Evolutionary conservation across 805 yeast genomes (phyloP).

Genomic region (Helenozyma rhizophorensis): DNA sequence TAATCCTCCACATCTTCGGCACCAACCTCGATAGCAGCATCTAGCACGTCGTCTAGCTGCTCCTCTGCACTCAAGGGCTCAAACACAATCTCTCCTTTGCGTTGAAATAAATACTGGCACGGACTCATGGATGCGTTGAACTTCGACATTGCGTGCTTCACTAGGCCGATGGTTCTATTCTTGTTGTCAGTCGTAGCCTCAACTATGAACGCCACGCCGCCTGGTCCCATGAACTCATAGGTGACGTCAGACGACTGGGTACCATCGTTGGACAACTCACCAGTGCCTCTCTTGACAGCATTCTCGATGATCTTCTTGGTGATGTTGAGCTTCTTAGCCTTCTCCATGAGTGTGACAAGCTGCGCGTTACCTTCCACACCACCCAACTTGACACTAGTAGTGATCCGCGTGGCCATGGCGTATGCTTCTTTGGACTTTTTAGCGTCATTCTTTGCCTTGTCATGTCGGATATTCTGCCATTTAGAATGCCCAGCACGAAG

Average conservation of each 20-base stretch:
- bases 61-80: conserved; percentile 33
- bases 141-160: conserved; percentile 71
- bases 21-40: conserved; percentile 69
- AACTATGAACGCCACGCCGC: conserved; percentile 80
- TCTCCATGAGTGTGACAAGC: conserved; percentile 71
- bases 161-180: conserved; percentile 70
- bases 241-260: conserved; percentile 42
- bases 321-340: conserved; percentile 71
- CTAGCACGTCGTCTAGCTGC: conserved; percentile 65
- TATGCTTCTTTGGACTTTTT: conserved; percentile 65
- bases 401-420: conserved; percentile 67
- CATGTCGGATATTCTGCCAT: conserved; percentile 94
- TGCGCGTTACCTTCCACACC: conserved; percentile 61
- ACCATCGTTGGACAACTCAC: conserved; percentile 48
- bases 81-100: conserved; percentile 67
- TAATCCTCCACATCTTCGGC: conserved; percentile 72
- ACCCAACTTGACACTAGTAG: conserved; percentile 69
- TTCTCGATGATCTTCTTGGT: conserved; percentile 81
- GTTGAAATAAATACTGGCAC: conserved; percentile 70
- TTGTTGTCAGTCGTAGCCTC: conserved; percentile 90
- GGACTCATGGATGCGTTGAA: conserved; percentile 71
- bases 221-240: conserved; percentile 92
- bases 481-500: conserved; percentile 79
- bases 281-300: conserved; percentile 83
- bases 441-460: conserved; percentile 89